phyloP scores from a whole-genome alignment of 202 grass and related monocot genomes.

The Elaeis oleifera region DNA sequence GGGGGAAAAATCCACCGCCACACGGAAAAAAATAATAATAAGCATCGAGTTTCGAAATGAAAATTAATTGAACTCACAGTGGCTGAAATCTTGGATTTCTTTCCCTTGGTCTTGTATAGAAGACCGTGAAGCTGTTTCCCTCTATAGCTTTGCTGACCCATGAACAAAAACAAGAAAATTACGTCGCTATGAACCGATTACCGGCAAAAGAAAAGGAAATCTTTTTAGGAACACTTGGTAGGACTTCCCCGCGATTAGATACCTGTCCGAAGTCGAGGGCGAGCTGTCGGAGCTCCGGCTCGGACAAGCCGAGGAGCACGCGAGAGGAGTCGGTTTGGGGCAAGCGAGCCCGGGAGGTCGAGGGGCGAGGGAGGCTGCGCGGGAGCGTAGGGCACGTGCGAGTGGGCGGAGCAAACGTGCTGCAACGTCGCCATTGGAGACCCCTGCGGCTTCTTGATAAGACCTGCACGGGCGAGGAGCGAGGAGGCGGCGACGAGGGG shows the following conservation, averaged over 20 bases:
- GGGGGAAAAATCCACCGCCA: too few relatives aligned
- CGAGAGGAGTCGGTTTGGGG: conserved; percentile 26
- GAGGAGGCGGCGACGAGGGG: neutral
- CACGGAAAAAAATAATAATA: neutral
- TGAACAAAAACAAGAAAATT: neutral
- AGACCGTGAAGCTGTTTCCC: conserved; percentile 89
- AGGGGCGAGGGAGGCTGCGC: conserved; percentile 23
- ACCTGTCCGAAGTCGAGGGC: conserved; percentile 70
- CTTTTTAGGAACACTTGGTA: too few relatives aligned
- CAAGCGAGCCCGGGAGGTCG: conserved; percentile 10
- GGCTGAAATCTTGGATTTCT: conserved; percentile 64
- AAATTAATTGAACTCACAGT: conserved; percentile 23
- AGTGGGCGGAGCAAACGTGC: conserved; percentile 50
- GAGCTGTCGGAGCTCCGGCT: conserved; percentile 77
- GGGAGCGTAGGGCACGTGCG: conserved; percentile 38
- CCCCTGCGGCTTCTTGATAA: too few relatives aligned
- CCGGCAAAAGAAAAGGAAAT: neutral
- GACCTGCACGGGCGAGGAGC: neutral
- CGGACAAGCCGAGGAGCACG: conserved; percentile 73
- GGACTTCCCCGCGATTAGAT: neutral
- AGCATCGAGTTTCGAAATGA: neutral
- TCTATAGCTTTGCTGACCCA: conserved; percentile 69
- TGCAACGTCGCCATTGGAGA: conserved; percentile 52
- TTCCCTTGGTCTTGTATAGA: conserved; percentile 71
- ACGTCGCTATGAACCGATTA: neutral